Evolutionary conservation across 768 basidiomycete species (phyloP).

Genomic region (Xanthoconium stramineum): DNA sequence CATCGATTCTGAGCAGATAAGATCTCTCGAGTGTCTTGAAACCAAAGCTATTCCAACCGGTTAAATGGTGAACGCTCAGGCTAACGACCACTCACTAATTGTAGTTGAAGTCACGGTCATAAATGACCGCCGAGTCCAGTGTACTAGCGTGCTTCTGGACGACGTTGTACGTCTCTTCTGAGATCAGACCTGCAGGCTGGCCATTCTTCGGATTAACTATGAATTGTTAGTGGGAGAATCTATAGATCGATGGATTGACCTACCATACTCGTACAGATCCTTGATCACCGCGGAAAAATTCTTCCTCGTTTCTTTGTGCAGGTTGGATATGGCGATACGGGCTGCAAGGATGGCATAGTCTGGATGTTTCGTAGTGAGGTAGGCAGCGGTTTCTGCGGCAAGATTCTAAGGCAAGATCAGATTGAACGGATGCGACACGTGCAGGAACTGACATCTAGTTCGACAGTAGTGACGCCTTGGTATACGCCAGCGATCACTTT

Average conservation of each 20-base stretch:
- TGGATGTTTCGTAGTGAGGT: slow-evolving; percentile 93
- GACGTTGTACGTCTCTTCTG: slow-evolving; percentile 77
- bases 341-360: slow-evolving; percentile 99
- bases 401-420: slow-evolving; percentile 62
- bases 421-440: not conserved
- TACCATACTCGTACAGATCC: slow-evolving; percentile 87
- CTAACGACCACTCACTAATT: slow-evolving; percentile 63
- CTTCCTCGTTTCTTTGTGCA: slow-evolving; percentile 99
- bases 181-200: slow-evolving; percentile 84
- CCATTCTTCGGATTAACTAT: slow-evolving; percentile 95
- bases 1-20: slow-evolving; percentile 91
- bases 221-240: not conserved
- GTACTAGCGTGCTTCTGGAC: slow-evolving; percentile 77
- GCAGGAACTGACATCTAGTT: slow-evolving; percentile 76
- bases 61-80: not conserved
- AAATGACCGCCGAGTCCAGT: slow-evolving; percentile 94
- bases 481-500: slow-evolving; percentile 94
- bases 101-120: slow-evolving; percentile 97
- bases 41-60: slow-evolving; percentile 65
- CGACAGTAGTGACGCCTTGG: slow-evolving; percentile 93
- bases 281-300: slow-evolving; percentile 89
- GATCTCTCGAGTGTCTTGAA: slow-evolving; percentile 99
- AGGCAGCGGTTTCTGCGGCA: slow-evolving; percentile 95
- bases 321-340: slow-evolving; percentile 96
- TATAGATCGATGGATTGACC: slow-evolving; percentile 18